Base-by-base conservation (phyloP, 208 protist species). In the Leishmania braziliensis region DNA sequence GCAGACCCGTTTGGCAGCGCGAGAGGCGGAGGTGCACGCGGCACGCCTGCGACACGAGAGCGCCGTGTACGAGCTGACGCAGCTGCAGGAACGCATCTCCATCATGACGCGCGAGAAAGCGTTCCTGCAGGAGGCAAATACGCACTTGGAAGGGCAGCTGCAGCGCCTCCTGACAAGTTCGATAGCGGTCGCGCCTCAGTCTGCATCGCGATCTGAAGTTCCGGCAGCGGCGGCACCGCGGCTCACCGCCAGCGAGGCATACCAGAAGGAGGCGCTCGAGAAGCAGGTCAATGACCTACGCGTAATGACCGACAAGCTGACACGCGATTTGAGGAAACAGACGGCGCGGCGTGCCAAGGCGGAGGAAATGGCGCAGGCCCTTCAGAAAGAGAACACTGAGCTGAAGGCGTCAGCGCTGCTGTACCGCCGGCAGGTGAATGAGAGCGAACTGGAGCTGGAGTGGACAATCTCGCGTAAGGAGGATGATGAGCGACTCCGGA, bases 101-200 rank as follows among this genome's bases (percentile, higher is more conserved):
- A 78, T 80, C 3, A 50, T 83, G 39, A 46, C 88, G n/a, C 87
- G 87, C 48, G 79, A 90, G 50, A 69, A 78, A 10, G 77, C 79
- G 8, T 88, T 94, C 33, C 79, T 95, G 54, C 48, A 91, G 66
- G 89, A 93, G 81, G 88, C 82, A 54, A 92, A 79, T 63, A 79
- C 73, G 14, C 88, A 92, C 50, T 79, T 96, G 2, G 91, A 96
- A 71, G 93, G 93, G 1, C 93, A 96, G 80, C 78, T 96, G 50
- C 89, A 95, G 68, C 89, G 93, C 4, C 65, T 95, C 39, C 69
- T 95, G 16, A 84, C 78, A 48, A 77, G 73, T 54, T 69, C 71
- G 12, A 74, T 86, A 43, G 76, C 84, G 53, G 10, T 70, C 43
- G 62, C 58, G 26, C 29, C 80, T 1, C 43, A 39, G 26, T 48